A percentile compares a stretch with the other conserved stretches of the same genome.
These are phyloP conservation scores for Pythium monospermum DNA, from an alignment of 352 stramenopile genomes.

Conservation along the genomic window DNA sequence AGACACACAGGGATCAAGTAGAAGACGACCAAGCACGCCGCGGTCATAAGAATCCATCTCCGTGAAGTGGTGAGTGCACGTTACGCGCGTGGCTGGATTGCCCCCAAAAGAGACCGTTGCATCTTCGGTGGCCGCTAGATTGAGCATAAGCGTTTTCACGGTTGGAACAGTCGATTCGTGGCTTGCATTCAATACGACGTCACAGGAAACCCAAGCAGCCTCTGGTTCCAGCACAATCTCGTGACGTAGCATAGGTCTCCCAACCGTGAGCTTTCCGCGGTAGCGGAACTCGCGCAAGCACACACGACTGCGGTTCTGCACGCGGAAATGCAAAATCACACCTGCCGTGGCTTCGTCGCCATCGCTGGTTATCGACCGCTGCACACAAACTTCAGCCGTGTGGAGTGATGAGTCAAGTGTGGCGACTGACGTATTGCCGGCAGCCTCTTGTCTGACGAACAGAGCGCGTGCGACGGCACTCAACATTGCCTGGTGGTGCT, in stretches of 20 bases:
- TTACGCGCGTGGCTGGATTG: background rate
- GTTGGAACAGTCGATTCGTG: background rate
- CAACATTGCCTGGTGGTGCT: background rate
- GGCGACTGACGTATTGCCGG: too few species aligned
- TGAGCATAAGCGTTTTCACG: too few species aligned
- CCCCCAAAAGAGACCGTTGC: too few species aligned
- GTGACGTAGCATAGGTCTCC: background rate
- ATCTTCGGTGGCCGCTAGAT: too few species aligned
- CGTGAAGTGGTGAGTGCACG: background rate
- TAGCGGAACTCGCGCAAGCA: slow-evolving; percentile 16
- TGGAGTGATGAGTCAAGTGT: background rate
- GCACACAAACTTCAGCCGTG: background rate
- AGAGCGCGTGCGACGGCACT: background rate
- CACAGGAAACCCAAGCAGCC: slow-evolving; percentile 1
- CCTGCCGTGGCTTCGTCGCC: background rate
- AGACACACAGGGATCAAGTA: slow-evolving; percentile 6
- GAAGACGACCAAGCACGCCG: slow-evolving; percentile 15
- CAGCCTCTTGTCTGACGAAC: background rate
- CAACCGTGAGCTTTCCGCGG: slow-evolving; percentile 2
- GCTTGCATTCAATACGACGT: background rate
- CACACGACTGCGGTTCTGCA: background rate
- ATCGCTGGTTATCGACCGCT: background rate
- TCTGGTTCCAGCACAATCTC: slow-evolving; percentile 6
- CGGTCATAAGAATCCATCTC: background rate
- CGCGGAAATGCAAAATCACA: slow-evolving; percentile 10